Conservation (phyloP, 2,329 filamentous ascomycete species). For the Phaeomoniella chlamydospora region DNA sequence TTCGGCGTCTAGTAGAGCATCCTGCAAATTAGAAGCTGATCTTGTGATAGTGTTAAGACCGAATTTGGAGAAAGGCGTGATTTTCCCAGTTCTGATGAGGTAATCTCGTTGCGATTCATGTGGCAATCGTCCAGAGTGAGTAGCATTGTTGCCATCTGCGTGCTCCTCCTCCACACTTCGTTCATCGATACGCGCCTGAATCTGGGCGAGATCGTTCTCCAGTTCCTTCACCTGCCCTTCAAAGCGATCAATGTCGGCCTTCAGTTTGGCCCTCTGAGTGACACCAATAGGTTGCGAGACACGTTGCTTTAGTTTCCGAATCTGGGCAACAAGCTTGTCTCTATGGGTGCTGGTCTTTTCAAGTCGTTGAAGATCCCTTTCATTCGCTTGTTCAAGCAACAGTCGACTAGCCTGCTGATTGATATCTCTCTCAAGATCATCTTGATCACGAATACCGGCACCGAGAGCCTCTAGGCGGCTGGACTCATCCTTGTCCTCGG, state of each 20-base stretch:
- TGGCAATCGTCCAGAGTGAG: constrained; percentile 42
- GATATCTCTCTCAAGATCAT: constrained; percentile 83
- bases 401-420: constrained; percentile 47
- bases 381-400: constrained; percentile 46
- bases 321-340: constrained; percentile 49
- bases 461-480: constrained; percentile 48
- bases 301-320: constrained; percentile 43
- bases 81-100: constrained; percentile 89
- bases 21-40: constrained; percentile 55
- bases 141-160: constrained; percentile 24
- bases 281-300: constrained; percentile 40
- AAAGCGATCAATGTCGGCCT: constrained; percentile 18
- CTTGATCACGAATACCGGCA: constrained; percentile 64
- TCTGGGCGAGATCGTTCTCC: constrained; percentile 62
- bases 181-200: constrained; percentile 65
- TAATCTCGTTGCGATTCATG: constrained; percentile 80
- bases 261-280: constrained; percentile 22
- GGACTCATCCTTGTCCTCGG: constrained; percentile 36
- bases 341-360: constrained; percentile 40
- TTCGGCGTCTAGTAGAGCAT: constrained; percentile 70
- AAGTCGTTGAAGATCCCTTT: constrained; percentile 47
- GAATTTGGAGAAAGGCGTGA: constrained; percentile 83
- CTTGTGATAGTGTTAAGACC: constrained; percentile 43
- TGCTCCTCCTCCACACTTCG: constrained; percentile 45
- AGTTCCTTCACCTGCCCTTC: constrained; percentile 48